Base-by-base conservation (phyloP, 352 stramenopile genomes). In the Blastocystis hominis region DNA sequence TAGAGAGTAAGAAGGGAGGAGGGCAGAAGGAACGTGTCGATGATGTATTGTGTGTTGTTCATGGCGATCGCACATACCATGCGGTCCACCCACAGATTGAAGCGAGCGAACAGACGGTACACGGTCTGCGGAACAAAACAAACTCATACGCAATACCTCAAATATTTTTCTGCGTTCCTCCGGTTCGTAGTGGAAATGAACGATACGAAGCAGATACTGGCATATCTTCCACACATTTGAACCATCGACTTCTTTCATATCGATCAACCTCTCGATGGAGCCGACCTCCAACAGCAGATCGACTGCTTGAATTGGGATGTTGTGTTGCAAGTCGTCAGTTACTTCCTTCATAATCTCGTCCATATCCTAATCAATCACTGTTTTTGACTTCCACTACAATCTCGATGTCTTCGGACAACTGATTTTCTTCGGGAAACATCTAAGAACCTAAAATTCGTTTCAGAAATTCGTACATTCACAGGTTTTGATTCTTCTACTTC, bases 181-280 rank as follows among this genome's bases (percentile, higher is more conserved):
- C 20, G 50, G 30, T 30, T 84, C 53, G 36, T 84, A 84, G 56
- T 84, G 47, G 50, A 84, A 84, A 30, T 84, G 34, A 6, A 84
- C 72, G 42, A 84, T 84, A 36, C 72, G 72, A 42, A 84, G 47
- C 47, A 84, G 46, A 46, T 84, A 84, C 53, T 84, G 72, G 36
- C 72, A 84, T 20, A 84, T 84, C 72, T 84, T 84, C 72, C 72
- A 84, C 47, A 84, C 72, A 84, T 84, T 84, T 61, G 72, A 66
- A 13, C 42, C 15, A 53, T 84, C 72, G 6, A 84, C 72, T 84
- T 84, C 72, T 50, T 84, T 84, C 72, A 84, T 66, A n/a, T 68
- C 72, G 0, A 61, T 30, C 17, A 84, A 13, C 17, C 13, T 44
- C 13, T 66, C 34, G 36, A 84, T 68, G n/a, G 68, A 66, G 44